Evolutionary conservation across 805 yeast genomes (phyloP), one percentile per base, ranked within the genome.

Genomic region (Debaryomyces maramus): DNA sequence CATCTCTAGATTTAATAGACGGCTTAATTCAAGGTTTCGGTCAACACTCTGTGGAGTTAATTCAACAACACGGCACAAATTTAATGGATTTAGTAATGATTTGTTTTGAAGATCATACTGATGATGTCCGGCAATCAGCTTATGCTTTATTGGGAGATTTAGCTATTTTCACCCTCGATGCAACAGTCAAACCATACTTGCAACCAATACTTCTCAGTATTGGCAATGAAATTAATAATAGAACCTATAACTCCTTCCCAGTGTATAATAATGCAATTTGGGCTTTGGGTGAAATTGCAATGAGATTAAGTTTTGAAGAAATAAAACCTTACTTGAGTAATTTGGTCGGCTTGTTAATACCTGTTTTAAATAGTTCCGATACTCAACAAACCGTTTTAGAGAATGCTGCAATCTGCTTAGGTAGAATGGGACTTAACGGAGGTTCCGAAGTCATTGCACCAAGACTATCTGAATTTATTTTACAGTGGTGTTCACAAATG

Each of bases 41-140:
- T 10, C 60, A 67, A 6, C 81, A 81, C 45, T 71, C 81, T 21
- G 77, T 72, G 7, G 83, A 77, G 30, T 65, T 86, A 46, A 72
- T 84, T 36, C 51, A 56, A 17, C 67, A 66, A 36, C 56, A 63
- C 40, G 45, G 55, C 2, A 44, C 45, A 3, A 58, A 72, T 22
- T 55, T 90, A 41, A 73, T 87, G 67, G 80, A 77, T 26, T 65
- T 89, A 35, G 56, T 90, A 41, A 52, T 85, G 21, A 71, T 78
- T 33, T 84, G 95, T 56, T 73, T 88, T 47, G 84, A 82, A 47
- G 96, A 88, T 58, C 75, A 79, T 4, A 77, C 73, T 18, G 81
- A 81, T 46, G 98, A 93, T 60, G 97, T 93, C n/a, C 77, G 97
- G 47, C 99, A 93, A 63, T 80, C 88, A 43, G 88, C 91, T 0